These are phyloP conservation scores for Misopates orontium DNA, from an alignment of 257 asterid species.

Conservation along the genomic window DNA sequence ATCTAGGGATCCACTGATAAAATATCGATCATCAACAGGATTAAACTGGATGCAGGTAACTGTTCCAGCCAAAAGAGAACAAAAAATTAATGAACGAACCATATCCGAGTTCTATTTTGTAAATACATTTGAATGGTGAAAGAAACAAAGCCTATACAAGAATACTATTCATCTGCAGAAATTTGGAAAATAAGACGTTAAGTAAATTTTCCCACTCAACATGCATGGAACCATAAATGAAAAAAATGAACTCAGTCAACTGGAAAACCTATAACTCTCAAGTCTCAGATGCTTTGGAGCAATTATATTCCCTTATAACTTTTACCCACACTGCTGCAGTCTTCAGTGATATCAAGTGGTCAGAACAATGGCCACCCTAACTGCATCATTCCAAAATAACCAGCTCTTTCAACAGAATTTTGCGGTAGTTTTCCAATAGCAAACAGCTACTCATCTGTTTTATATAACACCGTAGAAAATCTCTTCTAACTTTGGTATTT, in stretches of 20 bases:
- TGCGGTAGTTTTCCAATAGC: not conserved
- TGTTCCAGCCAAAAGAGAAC: slow-evolving; percentile 43
- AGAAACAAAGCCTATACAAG: slow-evolving; percentile 5
- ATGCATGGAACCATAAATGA: not conserved
- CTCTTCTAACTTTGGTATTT: too few relatives aligned
- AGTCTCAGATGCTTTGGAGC: not conserved
- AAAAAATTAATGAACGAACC: slow-evolving; percentile 36
- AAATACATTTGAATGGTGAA: not conserved
- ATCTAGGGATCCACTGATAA: slow-evolving; percentile 98
- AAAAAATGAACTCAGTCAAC: slow-evolving; percentile 7
- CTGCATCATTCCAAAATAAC: slow-evolving; percentile 3
- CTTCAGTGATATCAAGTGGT: slow-evolving; percentile 3
- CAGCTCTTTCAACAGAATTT: slow-evolving; percentile 15
- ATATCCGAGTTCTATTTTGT: not conserved
- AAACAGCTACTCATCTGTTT: slow-evolving; percentile 4
- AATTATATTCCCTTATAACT: not conserved
- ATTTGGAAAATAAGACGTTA: not conserved
- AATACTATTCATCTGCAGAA: not conserved
- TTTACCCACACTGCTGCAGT: slow-evolving; percentile 11
- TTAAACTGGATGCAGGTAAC: slow-evolving; percentile 98
- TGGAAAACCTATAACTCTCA: slow-evolving; percentile 8
- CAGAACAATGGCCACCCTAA: not conserved
- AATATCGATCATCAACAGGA: slow-evolving; percentile 94
- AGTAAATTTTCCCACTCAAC: not conserved
- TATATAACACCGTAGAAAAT: slow-evolving; percentile 1